A percentile compares a stretch with the other conserved stretches of the same genome.
Evolutionary conservation across 1,284 basidiomycete species (phyloP).

Genomic region (Neonothopanus nambi): DNA sequence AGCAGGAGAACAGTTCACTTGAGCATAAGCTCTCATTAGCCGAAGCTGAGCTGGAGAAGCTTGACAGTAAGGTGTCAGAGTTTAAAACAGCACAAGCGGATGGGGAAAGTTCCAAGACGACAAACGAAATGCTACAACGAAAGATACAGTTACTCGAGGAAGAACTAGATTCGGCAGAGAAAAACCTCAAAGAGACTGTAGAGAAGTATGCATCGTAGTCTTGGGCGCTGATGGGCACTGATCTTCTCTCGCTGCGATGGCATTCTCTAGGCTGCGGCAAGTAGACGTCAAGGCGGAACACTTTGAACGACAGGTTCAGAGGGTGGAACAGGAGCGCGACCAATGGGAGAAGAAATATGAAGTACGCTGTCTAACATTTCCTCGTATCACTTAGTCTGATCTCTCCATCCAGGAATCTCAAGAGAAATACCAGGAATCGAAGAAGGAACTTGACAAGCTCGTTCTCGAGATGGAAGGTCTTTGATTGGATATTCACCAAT

Average conservation of each 20-base stretch:
- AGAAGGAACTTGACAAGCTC: conserved; percentile 89
- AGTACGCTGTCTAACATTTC: conserved; percentile 45
- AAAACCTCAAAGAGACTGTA: conserved; percentile 94
- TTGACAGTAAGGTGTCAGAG: conserved; percentile 73
- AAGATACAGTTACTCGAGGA: conserved; percentile 95
- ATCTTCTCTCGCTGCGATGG: conserved; percentile 17
- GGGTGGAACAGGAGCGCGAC: conserved; percentile 91
- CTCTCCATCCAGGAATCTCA: conserved; percentile 59
- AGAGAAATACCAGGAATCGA: conserved; percentile 74
- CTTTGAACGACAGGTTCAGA: conserved; percentile 91
- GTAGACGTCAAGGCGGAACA: conserved; percentile 99
- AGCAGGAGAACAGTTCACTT: conserved; percentile 88
- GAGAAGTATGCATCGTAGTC: conserved; percentile 76
- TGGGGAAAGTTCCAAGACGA: conserved; percentile 73
- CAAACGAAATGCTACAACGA: conserved; percentile 76
- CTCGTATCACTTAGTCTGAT: conserved; percentile 11
- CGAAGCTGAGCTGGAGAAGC: conserved; percentile 76
- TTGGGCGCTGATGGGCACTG: conserved; percentile 17
- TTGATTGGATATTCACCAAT: conserved; percentile 39
- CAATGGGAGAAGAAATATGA: conserved; percentile 95
- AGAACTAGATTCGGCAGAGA: conserved; percentile 95
- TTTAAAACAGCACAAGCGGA: conserved; percentile 74
- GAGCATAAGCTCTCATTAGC: conserved; percentile 73
- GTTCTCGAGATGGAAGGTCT: conserved; percentile 81
- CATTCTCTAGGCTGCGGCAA: conserved; percentile 79